Conservation (phyloP, 768 basidiomycete genomes). For the Nidularia pulvinata region DNA sequence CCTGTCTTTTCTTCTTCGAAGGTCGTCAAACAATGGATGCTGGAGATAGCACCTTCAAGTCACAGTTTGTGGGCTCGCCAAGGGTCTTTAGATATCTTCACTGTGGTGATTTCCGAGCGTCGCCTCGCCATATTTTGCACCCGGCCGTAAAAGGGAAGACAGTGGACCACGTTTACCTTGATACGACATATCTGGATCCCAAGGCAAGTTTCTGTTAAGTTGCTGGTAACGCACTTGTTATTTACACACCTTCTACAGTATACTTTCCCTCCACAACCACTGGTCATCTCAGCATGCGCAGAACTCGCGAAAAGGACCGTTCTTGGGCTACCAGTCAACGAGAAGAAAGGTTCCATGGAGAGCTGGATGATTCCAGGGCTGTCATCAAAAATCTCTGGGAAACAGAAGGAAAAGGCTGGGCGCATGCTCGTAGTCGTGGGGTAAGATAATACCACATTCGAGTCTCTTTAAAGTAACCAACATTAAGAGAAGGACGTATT, state of each 20-base stretch:
- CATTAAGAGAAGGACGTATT: slow-evolving; percentile 96
- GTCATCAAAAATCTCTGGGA: slow-evolving; percentile 19
- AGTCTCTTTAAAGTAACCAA: too few species aligned
- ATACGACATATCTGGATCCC: slow-evolving; percentile 95
- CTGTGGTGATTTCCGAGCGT: slow-evolving; percentile 93
- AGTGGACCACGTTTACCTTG: slow-evolving; percentile 89
- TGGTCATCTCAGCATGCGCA: slow-evolving; percentile 92
- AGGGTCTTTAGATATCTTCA: slow-evolving; percentile 88
- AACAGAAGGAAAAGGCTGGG: slow-evolving; percentile 32
- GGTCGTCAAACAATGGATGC: slow-evolving; percentile 88
- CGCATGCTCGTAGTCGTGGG: slow-evolving; percentile 69
- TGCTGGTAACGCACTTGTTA: background rate
- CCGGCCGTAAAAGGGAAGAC: slow-evolving; percentile 79
- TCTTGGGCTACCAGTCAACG: slow-evolving; percentile 29
- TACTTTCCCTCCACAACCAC: slow-evolving; percentile 93
- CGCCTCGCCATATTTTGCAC: slow-evolving; percentile 84
- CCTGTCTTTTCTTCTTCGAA: slow-evolving; percentile 92
- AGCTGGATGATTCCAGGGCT: slow-evolving; percentile 59
- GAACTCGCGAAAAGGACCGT: slow-evolving; percentile 69
- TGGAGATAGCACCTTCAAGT: slow-evolving; percentile 80
- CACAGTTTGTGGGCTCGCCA: slow-evolving; percentile 66
- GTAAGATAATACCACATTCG: too few species aligned
- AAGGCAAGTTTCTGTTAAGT: slow-evolving; percentile 38
- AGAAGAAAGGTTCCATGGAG: slow-evolving; percentile 39
- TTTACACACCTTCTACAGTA: slow-evolving; percentile 48